Base-by-base conservation (phyloP, 2,329 filamentous ascomycete genomes). In the Exophiala sp. region DNA sequence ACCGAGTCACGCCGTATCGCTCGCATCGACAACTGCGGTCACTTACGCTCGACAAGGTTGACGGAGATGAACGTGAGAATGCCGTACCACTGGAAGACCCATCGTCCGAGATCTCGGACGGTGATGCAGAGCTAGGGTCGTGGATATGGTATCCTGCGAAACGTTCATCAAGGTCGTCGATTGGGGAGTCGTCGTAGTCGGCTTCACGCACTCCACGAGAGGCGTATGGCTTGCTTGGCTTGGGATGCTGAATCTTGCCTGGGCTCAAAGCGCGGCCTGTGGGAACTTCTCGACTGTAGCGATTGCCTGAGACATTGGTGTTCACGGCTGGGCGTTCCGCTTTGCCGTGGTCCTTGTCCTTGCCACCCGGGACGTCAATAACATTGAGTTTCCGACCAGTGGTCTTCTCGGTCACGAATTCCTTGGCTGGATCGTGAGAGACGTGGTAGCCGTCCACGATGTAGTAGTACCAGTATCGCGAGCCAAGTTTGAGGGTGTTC, bases 401-500 rank as follows among this genome's bases (percentile, higher is more conserved):
- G 72, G 91, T 97, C 71, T 92, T 91, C 81, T 99, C 94, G 64
- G 88, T 87, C 69, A 89, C 95, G 70, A 87, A 92, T 68, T 88
- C 80, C 72, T 91, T 86, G 72, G 88, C 89, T 65, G 92, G 91
- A 78, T 97, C 94, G 82, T 97, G 92, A 59, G 91, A 91, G 72
- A 95, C 87, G 74, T 96, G 91, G 84, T 96, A 96, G 66, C 94
- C 94, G 73, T 99, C 94, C 74, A 97, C 94, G 85, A 97, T 96
- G 82, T 96, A 99, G 85, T 99, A 99, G 86, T 97, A 99, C 94
- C 94, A 99, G 85, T 97, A 97, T 71, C 92, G 87, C 72, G 89
- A 85, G 71, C 92, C 91, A 66, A 89, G 80, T 79, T 92, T 86
- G 66, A 97, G 83, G 57, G 89, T 92, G 42, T 62, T 62, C 59